Conservation (phyloP, 1,284 basidiomycete genomes). For the Fomitopsis betulina region DNA sequence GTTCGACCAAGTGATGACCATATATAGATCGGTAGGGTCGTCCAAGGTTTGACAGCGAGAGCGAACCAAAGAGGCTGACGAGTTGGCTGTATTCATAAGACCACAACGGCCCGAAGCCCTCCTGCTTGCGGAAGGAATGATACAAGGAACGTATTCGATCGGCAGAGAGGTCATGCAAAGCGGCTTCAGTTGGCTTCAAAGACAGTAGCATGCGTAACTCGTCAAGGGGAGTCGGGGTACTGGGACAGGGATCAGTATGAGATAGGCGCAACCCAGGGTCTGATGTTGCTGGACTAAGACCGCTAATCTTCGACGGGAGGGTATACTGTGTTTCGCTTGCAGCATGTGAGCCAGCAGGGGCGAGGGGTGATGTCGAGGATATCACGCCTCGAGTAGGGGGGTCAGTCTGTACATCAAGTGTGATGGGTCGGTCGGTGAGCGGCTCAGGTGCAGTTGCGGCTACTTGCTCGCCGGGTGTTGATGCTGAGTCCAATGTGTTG, state of each 20-base stretch:
- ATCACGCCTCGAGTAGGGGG: background rate
- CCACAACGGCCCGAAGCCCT: slow-evolving; percentile 20
- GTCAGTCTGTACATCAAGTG: background rate
- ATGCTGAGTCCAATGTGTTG: background rate
- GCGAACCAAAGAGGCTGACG: slow-evolving; percentile 40
- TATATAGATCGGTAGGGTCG: slow-evolving; percentile 14
- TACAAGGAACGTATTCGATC: slow-evolving; percentile 31
- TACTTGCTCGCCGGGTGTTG: background rate
- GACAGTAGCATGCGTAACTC: slow-evolving; percentile 27
- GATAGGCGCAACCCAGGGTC: background rate
- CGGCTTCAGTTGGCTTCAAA: too few relatives aligned
- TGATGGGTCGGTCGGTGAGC: background rate
- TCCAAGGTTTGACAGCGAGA: slow-evolving; percentile 29
- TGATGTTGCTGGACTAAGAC: background rate
- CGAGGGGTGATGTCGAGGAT: too few relatives aligned
- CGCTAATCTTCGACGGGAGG: background rate
- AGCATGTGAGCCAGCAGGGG: background rate
- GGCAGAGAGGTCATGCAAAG: background rate
- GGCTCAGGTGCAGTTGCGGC: background rate
- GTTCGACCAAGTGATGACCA: slow-evolving; percentile 21
- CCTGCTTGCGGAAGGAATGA: slow-evolving; percentile 12
- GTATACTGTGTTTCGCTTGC: background rate
- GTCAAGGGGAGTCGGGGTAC: slow-evolving; percentile 15
- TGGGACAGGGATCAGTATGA: slow-evolving; percentile 4
- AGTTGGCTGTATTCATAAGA: slow-evolving; percentile 29